A percentile compares a stretch with the other conserved stretches of the same genome.
phyloP scores from a whole-genome alignment of 1,284 basidiomycete genomes.

The Papiliotrema fonsecae region DNA sequence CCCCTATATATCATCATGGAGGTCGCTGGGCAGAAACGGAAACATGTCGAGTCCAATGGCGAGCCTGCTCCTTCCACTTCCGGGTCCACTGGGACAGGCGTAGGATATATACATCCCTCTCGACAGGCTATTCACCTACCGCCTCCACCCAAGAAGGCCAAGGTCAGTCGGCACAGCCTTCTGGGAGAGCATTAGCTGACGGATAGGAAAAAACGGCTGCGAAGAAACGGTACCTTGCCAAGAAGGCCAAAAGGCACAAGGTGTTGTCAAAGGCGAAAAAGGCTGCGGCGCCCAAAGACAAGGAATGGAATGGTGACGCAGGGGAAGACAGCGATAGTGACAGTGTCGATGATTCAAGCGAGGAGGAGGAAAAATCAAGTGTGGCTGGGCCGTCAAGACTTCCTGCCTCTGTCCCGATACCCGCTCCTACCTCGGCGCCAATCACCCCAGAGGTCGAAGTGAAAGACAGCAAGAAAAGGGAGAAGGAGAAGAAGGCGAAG shows the following conservation, averaged over 20 bases:
- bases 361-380: constrained; percentile 2
- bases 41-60: constrained; percentile 21
- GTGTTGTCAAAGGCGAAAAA: constrained; percentile 50
- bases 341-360: no score
- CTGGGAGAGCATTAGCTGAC: constrained; percentile 4
- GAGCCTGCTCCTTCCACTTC: background rate
- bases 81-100: background rate
- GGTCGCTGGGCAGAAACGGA: constrained; percentile 22
- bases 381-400: constrained; percentile 7
- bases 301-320: constrained; percentile 12
- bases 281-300: constrained; percentile 43
- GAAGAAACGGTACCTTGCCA: constrained; percentile 62
- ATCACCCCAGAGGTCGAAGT: constrained; percentile 2
- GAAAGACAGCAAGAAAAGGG: constrained; percentile 21
- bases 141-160: constrained; percentile 10
- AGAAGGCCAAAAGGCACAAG: constrained; percentile 61
- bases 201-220: constrained; percentile 53
- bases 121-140: no score
- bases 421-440: background rate
- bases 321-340: constrained; percentile 4
- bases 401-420: background rate
- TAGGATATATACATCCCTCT: no score
- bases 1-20: background rate
- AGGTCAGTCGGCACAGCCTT: constrained; percentile 14
- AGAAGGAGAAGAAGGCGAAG: no score